Evolutionary conservation across 2,329 filamentous ascomycete genomes (phyloP), one percentile per base, ranked within the genome.

Genomic region (Myrmaecium sp.): DNA sequence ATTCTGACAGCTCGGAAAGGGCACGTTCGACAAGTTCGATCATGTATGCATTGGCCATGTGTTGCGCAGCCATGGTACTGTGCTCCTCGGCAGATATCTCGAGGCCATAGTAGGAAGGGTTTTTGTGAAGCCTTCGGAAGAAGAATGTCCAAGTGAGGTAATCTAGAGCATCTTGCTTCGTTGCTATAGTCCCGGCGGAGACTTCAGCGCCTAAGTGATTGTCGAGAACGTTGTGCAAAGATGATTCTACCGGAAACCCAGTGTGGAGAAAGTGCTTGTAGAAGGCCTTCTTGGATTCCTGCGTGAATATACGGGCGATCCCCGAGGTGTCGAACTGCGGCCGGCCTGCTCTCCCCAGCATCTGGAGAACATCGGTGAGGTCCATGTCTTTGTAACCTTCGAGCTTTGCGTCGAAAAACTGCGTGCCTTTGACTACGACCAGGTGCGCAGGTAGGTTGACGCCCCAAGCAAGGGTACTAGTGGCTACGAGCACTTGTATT

Each of bases 111-210:
- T 93, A 98, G 0, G 84, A 92, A 2, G 89, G 89, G 41, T 98
- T 98, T 62, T 98, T 98, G 60, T 98, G 89, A 20, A 98, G 58
- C 7, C 89, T 68, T 3, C 91, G 72, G 66, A 98, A 98, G 67
- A 98, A 98, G 60, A 98, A 98, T 1, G 91, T 98, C 89, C 91
- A 98, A 0, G 89, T 98, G 28, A 98, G 58, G 46, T 98, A 98
- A 52, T 98, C 91, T 4, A 98, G 66, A 1, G 89, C 89, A 54
- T 98, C 89, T 53, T 98, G 89, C 52, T 94, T 94, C 6, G 83
- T 92, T 17, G 76, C 62, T 26, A 98, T 80, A 1, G 89, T 98
- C 38, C 81, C 84, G 1, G 89, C 82, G 1, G 84, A 92, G 5
- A 95, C 74, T 55, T 98, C 89, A 32, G 89, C 89, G 34, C 83